Percentiles rank a stretch among this genome's conserved stretches.
Conservation (phyloP, 148 eudicot species). For the Camellia lanceoleosa region DNA sequence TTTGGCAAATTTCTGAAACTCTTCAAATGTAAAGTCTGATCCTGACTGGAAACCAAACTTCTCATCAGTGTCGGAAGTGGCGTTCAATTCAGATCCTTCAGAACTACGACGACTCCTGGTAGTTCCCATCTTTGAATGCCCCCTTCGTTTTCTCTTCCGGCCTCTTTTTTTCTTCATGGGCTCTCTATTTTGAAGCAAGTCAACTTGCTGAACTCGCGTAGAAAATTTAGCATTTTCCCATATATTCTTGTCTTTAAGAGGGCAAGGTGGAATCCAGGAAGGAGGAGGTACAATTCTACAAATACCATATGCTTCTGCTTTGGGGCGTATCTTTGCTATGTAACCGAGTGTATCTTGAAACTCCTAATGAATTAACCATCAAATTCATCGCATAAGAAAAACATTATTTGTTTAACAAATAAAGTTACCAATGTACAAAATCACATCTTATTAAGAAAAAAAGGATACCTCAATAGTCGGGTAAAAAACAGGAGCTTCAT, state of each 20-base stretch:
- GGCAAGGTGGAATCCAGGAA: slow-evolving; percentile 61
- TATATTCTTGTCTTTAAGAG: slow-evolving; percentile 41
- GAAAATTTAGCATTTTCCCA: slow-evolving; percentile 54
- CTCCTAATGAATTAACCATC: slow-evolving; percentile 33
- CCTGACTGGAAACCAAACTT: slow-evolving; percentile 71
- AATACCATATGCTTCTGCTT: slow-evolving; percentile 59
- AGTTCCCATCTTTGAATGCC: slow-evolving; percentile 37
- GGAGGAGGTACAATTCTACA: slow-evolving; percentile 66
- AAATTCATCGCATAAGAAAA: neutral
- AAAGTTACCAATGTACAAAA: neutral
- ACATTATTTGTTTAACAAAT: neutral
- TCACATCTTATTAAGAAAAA: neutral
- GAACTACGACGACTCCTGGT: slow-evolving; percentile 27
- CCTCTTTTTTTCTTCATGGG: slow-evolving; percentile 54
- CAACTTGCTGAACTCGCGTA: slow-evolving; percentile 58
- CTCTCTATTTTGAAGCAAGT: slow-evolving; percentile 68
- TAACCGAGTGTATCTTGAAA: slow-evolving; percentile 60
- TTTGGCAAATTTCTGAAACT: slow-evolving; percentile 38
- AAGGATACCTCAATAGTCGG: slow-evolving; percentile 55
- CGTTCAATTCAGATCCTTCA: slow-evolving; percentile 27
- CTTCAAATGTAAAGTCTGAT: slow-evolving; percentile 52
- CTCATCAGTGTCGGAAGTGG: slow-evolving; percentile 38
- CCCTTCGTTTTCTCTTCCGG: slow-evolving; percentile 42
- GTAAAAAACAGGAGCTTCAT: slow-evolving; percentile 57
- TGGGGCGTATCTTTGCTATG: slow-evolving; percentile 47